Evolutionary conservation across 139 green algal genomes (phyloP).

Genomic region (Yamagishiella unicocca): DNA sequence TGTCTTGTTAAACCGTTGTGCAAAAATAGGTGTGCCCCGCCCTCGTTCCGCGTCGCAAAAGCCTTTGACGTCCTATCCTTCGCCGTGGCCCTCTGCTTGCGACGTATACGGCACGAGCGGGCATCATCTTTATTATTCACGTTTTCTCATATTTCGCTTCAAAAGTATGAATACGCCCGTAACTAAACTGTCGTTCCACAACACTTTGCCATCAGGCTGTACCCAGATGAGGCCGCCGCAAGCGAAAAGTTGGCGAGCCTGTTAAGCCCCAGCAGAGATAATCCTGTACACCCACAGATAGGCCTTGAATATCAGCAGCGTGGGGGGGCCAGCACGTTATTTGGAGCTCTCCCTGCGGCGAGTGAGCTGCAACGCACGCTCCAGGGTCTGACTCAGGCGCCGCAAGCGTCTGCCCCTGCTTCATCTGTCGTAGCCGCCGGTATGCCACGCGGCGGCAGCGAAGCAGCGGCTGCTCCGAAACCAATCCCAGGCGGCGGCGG

Average conservation of each 20-base stretch:
- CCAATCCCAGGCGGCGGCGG: background rate
- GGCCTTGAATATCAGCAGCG: background rate
- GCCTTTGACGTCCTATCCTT: too few species aligned
- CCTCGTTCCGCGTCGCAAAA: too few species aligned
- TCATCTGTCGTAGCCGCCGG: background rate
- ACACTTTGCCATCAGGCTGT: background rate
- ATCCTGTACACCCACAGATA: background rate
- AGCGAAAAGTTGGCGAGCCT: background rate
- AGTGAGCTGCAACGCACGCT: background rate
- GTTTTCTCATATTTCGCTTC: too few species aligned
- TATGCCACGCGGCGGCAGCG: background rate
- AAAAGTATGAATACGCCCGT: too few species aligned
- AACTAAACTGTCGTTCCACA: background rate
- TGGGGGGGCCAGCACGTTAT: background rate
- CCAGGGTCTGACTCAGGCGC: background rate
- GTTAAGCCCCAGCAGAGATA: background rate
- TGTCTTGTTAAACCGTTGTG: too few species aligned
- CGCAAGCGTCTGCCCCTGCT: background rate
- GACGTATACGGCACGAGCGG: too few species aligned
- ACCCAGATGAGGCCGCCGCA: slow-evolving; percentile 8
- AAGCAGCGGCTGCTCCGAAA: background rate
- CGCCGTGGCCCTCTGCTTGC: too few species aligned
- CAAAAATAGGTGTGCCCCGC: too few species aligned
- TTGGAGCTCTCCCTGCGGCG: background rate
- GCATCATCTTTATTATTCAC: too few species aligned